Percentiles rank a stretch among this genome's conserved stretches.
These are phyloP conservation scores for Pseudogymnoascus sp. DNA, from an alignment of 2,329 filamentous ascomycete species.

Conservation along the genomic window DNA sequence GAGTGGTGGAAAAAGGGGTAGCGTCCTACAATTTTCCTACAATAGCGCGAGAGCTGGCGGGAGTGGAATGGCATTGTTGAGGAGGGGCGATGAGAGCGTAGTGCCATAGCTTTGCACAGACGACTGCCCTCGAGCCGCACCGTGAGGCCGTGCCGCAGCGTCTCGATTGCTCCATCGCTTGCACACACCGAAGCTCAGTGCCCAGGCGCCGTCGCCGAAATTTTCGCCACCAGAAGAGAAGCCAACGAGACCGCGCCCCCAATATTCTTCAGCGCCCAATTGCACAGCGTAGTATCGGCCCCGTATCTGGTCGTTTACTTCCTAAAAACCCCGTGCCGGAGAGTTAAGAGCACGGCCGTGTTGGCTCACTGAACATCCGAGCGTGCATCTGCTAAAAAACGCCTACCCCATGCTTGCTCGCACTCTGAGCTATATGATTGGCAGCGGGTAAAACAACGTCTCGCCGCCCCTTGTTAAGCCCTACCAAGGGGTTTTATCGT, in stretches of 20 bases:
- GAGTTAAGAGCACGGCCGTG: not conserved
- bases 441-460: not conserved
- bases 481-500: not conserved
- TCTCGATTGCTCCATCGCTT: slow-evolving; percentile 5
- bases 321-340: not conserved
- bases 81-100: not conserved
- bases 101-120: not conserved
- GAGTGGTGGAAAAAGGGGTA: not conserved
- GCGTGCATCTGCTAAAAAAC: not conserved
- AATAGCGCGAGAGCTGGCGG: not conserved
- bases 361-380: not conserved
- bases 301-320: not conserved
- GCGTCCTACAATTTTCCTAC: not conserved
- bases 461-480: not conserved
- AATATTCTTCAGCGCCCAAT: not conserved
- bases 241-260: not conserved
- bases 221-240: not conserved
- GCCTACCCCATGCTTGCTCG: not conserved
- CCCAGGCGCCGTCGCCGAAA: not conserved
- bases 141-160: not conserved
- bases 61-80: not conserved
- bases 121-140: not conserved
- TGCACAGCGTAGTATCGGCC: not conserved
- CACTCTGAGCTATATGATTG: not conserved
- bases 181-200: not conserved